Conservation (phyloP, 768 basidiomycete species). For the Sarcodon aspratus region DNA sequence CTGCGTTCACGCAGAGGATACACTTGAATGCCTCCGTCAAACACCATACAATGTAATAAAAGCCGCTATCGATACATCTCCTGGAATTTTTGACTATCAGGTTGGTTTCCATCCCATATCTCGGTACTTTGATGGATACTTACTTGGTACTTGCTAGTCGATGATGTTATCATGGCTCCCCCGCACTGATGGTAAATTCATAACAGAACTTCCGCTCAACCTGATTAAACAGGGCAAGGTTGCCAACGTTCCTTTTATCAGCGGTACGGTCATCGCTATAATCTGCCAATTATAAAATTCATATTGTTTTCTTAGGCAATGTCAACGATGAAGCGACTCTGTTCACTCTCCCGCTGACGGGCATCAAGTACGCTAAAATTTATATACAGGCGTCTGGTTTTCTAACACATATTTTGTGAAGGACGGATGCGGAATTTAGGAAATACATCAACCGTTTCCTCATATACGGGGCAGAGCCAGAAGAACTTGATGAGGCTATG, state of each 20-base stretch:
- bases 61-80: constrained; percentile 20
- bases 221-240: constrained; percentile 31
- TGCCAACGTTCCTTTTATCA: constrained; percentile 38
- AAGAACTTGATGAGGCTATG: constrained; percentile 9
- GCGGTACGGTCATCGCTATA: constrained; percentile 15
- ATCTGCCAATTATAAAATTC: background rate
- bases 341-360: constrained; percentile 15
- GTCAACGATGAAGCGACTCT: constrained; percentile 48
- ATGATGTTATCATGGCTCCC: constrained; percentile 36
- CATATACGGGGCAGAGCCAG: constrained; percentile 10
- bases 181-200: constrained; percentile 35
- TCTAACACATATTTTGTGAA: constrained; percentile 1
- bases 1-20: constrained; percentile 23
- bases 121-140: background rate
- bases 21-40: constrained; percentile 30
- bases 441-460: constrained; percentile 10
- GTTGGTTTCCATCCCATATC: constrained; percentile 11
- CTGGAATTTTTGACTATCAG: constrained; percentile 20
- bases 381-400: background rate
- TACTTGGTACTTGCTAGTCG: constrained; percentile 17
- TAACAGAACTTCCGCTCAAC: constrained; percentile 31
- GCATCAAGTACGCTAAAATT: constrained; percentile 18
- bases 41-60: constrained; percentile 20
- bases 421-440: constrained; percentile 11
- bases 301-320: background rate